Base-by-base conservation (phyloP, 2,329 filamentous ascomycete genomes). In the Myriosclerotinia duriaeana region DNA sequence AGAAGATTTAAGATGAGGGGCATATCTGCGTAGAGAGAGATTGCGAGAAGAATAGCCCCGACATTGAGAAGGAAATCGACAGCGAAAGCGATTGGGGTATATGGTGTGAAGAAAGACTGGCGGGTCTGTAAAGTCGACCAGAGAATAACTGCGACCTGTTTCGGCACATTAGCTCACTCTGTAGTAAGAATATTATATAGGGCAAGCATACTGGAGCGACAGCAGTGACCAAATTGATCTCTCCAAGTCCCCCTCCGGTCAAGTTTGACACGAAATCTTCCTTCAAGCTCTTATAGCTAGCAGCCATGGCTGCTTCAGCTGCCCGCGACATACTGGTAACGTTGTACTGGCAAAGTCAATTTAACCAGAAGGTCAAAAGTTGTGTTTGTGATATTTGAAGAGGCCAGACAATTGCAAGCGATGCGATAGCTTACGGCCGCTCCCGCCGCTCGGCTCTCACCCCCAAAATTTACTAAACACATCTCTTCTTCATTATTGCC, bases 231-330 rank as follows among this genome's bases (percentile, higher is more conserved):
- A 86, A 85, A 77, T 93, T 94, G 80, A 99, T 93, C 77, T 99
- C 95, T 72, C 84, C 81, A 68, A 96, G 88, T 42, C 87, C 85
- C 67, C 95, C 92, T 52, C 95, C 95, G 8, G 89, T 88, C 40
- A 97, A 86, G 77, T 93, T 91, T 65, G 94, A 97, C 75, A 99
- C 95, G 78, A 97, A 97, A 76, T 92, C 92, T 82, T 96, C 93
- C 81, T 99, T 99, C 72, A 90, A 84, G 74, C 90, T 86, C 80
- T 97, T 99, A 82, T 97, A 97, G 79, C 84, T 89, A 67, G 78
- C 78, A 56, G 80, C 77, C 73, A 75, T 78, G 68, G 77, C 77
- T 71, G 77, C 71, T 69, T 74, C 71, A 55, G 72, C 71, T 71
- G 72, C 73, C 53, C 71, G 69, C 58, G 74, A 76, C 73, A 76